Evolutionary conservation across 805 yeast genomes (phyloP), one percentile per base, ranked within the genome.

Genomic region (Hanseniaspora guilliermondii): DNA sequence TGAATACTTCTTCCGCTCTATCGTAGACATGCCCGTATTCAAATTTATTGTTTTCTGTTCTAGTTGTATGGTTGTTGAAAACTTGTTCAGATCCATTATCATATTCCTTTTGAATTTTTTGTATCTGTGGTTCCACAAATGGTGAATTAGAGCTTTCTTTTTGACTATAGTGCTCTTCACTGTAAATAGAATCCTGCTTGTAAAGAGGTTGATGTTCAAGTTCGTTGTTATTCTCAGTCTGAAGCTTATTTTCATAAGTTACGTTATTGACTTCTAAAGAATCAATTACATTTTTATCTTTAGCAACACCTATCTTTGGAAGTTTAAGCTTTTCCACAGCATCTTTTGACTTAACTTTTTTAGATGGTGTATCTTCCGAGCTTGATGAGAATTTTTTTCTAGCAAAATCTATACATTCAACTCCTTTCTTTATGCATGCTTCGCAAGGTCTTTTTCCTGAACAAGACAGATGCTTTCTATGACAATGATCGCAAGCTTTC

Each of bases 401-500:
- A 33, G 78, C 78, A 69, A 97, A 91, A 7, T 50, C 54, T 0
- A 85, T 73, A 16, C 71, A 76, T 1, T 74, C 76, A 16, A 87
- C 68, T 0, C 89, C 91, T 62, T 87, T 74, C 30, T 73, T 73
- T 3, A 83, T 65, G 66, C 98, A 91, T 49, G 96, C 68, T 53
- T 76, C 75, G 62, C 98, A 91, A 0, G 95, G 95, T 38, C 95
- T 77, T 64, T 67, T 65, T 25, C 81, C 78, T 61, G 89, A 96
- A 67, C 98, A 91, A 0, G 97, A 86, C 74, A 89, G 79, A 66
- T 91, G 98, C 2, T 95, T 85, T 61, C 80, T 78, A 57, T 89
- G 88, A 64, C 98, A 91, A 68, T 89, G 93, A 40, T 79, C 78
- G 61, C 98, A 91, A 5, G 98, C 97, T 55, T 95, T 73, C 7